Conservation (phyloP, 768 basidiomycete genomes). For the Pulveroboletus ravenelii region DNA sequence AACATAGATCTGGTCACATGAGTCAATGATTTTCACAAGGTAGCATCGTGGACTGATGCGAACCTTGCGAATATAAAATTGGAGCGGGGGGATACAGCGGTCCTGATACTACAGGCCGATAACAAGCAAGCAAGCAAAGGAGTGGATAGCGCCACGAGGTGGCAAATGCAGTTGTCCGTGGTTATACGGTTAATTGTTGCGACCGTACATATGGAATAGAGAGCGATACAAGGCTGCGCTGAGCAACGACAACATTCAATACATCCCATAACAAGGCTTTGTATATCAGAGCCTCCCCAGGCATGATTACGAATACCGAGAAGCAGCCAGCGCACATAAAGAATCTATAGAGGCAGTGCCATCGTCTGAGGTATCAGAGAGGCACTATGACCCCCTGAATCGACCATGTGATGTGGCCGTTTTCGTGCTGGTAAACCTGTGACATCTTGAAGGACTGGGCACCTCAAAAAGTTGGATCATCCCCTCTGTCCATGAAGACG, state of each 20-base stretch:
- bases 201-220: conserved; percentile 16
- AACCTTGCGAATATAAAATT: conserved; percentile 16
- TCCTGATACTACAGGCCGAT: conserved; percentile 25
- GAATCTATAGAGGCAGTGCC: conserved; percentile 47
- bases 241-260: conserved; percentile 10
- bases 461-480: conserved; percentile 7
- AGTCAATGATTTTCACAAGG: conserved; percentile 20
- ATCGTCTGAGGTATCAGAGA: conserved; percentile 54
- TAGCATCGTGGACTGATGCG: conserved; percentile 12
- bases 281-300: conserved; percentile 17
- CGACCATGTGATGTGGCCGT: conserved; percentile 62
- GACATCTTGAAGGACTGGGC: conserved; percentile 42
- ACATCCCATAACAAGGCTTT: conserved; percentile 7
- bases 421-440: conserved; percentile 53
- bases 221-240: conserved; percentile 10
- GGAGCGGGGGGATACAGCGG: conserved; percentile 19
- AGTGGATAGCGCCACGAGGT: conserved; percentile 5
- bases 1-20: conserved; percentile 13
- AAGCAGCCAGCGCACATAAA: conserved; percentile 16
- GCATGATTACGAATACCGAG: conserved; percentile 17
- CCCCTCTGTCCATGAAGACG: conserved; percentile 10
- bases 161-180: conserved; percentile 16
- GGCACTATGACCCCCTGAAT: conserved; percentile 45
- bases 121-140: conserved; percentile 14
- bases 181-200: conserved; percentile 5